Conservation (phyloP, 345 rosid genomes). For the Eutrema yunnanense region DNA sequence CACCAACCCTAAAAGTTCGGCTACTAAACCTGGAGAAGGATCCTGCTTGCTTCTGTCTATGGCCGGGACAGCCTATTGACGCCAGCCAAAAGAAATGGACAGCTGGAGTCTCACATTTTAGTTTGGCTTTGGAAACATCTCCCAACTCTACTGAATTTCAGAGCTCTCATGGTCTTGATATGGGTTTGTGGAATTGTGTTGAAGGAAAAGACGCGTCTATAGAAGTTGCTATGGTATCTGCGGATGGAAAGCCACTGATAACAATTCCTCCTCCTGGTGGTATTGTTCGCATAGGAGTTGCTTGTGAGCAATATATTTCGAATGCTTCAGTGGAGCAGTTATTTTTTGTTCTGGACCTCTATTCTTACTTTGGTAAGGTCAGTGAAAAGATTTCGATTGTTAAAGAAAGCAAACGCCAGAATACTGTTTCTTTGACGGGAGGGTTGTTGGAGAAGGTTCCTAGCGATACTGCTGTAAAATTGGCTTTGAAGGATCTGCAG, state of each 20-base stretch:
- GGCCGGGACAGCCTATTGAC: conserved; percentile 89
- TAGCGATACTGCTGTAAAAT: conserved; percentile 84
- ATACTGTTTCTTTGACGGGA: conserved; percentile 35
- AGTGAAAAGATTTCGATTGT: conserved; percentile 72
- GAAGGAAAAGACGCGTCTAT: conserved; percentile 62
- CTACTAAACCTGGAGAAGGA: conserved; percentile 85
- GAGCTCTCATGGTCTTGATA: conserved; percentile 31
- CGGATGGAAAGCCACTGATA: conserved; percentile 82
- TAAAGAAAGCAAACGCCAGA: conserved; percentile 52
- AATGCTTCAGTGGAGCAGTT: conserved; percentile 94
- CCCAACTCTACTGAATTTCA: conserved; percentile 30
- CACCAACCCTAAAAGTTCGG: conserved; percentile 68
- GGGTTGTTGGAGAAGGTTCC: conserved; percentile 90
- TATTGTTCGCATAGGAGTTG: conserved; percentile 73
- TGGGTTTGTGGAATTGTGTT: conserved; percentile 75
- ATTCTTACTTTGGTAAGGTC: conserved; percentile 68
- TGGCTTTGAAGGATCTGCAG: conserved; percentile 64
- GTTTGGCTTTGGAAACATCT: conserved; percentile 77
- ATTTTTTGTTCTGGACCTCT: conserved; percentile 85
- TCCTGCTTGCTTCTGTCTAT: conserved; percentile 92
- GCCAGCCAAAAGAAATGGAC: conserved; percentile 96
- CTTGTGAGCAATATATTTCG: conserved; percentile 80
- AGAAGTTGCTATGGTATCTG: conserved; percentile 86
- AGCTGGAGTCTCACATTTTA: conserved; percentile 55
- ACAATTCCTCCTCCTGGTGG: conserved; percentile 97